Conservation (phyloP, 2,329 filamentous ascomycete species). For the Ophiocordyceps polyrhachis-furcata region DNA sequence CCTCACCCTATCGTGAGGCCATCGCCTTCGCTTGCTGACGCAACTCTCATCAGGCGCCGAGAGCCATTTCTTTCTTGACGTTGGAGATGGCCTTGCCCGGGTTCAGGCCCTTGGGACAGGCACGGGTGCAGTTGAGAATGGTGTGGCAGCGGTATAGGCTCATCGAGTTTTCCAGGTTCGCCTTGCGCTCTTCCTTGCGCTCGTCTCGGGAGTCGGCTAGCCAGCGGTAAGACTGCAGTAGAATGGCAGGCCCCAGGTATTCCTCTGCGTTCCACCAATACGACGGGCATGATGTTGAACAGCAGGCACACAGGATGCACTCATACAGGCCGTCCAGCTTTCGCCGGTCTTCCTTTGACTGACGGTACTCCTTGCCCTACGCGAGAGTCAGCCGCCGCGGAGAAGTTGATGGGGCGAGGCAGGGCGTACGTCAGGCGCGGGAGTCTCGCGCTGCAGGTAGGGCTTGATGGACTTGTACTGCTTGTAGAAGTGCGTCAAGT, state of each 20-base stretch:
- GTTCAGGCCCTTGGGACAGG: slow-evolving; percentile 96
- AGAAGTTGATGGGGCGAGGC: too few species aligned
- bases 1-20: too few species aligned
- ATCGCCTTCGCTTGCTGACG: too few species aligned
- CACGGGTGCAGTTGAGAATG: slow-evolving; percentile 95
- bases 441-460: slow-evolving; percentile 82
- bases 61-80: slow-evolving; percentile 94
- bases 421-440: slow-evolving; percentile 56
- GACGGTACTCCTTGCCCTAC: slow-evolving; percentile 80
- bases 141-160: slow-evolving; percentile 98
- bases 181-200: slow-evolving; percentile 71
- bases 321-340: slow-evolving; percentile 98
- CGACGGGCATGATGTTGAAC: slow-evolving; percentile 96
- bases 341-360: slow-evolving; percentile 78
- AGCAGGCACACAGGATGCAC: slow-evolving; percentile 98
- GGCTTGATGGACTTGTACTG: slow-evolving; percentile 99
- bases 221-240: slow-evolving; percentile 97
- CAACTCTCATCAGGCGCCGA: slow-evolving; percentile 13
- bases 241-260: slow-evolving; percentile 90
- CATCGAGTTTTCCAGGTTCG: slow-evolving; percentile 94
- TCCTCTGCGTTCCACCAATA: slow-evolving; percentile 99
- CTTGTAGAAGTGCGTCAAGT: slow-evolving; percentile 98
- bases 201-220: slow-evolving; percentile 88
- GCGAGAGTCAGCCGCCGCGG: slow-evolving; percentile 2
- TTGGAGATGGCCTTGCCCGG: slow-evolving; percentile 87